Base-by-base conservation (phyloP, 768 basidiomycete species). In the Suillus spraguei region DNA sequence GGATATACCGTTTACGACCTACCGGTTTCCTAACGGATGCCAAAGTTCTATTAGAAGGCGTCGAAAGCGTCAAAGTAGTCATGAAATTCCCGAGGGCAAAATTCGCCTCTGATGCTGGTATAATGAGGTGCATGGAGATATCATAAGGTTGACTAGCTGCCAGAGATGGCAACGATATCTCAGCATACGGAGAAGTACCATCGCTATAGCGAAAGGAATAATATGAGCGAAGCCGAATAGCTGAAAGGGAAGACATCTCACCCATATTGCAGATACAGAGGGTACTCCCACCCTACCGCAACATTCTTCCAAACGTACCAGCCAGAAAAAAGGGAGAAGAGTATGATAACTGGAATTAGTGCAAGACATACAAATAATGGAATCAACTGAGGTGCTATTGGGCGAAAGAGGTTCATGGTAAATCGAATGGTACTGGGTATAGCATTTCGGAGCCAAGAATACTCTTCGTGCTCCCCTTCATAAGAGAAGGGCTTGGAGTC, bases 1-100 rank as follows among this genome's bases (percentile, higher is more conserved):
- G 38, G 20, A 52, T 0, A 7, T n/a, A 32, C 1, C 39, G 16
- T 20, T 53, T 38, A 42, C 22, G 17, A 81, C 89, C 70, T 70
- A 94, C 92, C 13, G 92, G 85, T 65, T 85, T 82, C 64, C 91
- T 87, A 61, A 85, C 78, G 17, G 80, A 76, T 5, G 78, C 74
- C 32, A 95, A 76, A 7, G 91, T 89, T 68, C 82, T 84, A 72
- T 93, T 93, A 20, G 81, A 80, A 35, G 79, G 67, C 0, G 87
- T 87, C 3, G 77, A 79, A 33, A 95, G 75, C 1, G 82, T 86
- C 41, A 94, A 71, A 50, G 80, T 83, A 5, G 86, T 79, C 93
- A 95, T 95, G 74, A 94, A 95, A 73, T 95, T 95, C 47, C 93
- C 93, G 3, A 95, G 84, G 5, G 80, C 87, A 68, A 84, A 78